A percentile compares a stretch with the other conserved stretches of the same genome.
phyloP scores from a whole-genome alignment of 768 basidiomycete species.

The Russula abietina region DNA sequence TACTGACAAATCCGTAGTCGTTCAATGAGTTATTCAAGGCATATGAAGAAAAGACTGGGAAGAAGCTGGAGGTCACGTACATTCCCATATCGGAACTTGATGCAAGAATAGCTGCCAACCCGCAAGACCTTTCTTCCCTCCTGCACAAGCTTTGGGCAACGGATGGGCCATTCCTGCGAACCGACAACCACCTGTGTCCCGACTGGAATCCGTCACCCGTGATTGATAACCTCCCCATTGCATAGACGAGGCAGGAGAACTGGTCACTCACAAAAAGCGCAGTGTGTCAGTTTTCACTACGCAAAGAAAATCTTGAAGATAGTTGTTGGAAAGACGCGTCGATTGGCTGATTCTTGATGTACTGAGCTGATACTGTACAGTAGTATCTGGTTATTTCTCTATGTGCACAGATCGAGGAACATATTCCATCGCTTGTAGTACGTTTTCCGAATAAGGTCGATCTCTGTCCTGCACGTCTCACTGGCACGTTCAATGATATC shows the following conservation, averaged over 20 bases:
- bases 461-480: no score
- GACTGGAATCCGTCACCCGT: constrained; percentile 24
- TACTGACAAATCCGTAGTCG: background rate
- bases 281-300: no score
- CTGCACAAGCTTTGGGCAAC: constrained; percentile 20
- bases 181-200: constrained; percentile 23
- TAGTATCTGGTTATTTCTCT: no score
- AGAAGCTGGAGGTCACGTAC: constrained; percentile 23
- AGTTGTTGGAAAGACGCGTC: background rate
- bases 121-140: constrained; percentile 5
- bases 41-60: constrained; percentile 24
- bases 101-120: constrained; percentile 18
- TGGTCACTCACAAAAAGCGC: background rate
- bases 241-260: background rate
- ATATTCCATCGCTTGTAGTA: no score
- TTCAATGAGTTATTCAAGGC: constrained; percentile 25
- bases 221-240: constrained; percentile 8
- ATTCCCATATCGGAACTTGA: constrained; percentile 16
- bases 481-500: no score
- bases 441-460: no score
- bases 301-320: background rate
- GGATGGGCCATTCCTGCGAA: constrained; percentile 4
- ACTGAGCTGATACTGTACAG: no score
- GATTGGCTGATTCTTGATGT: no score
- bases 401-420: no score